Percentiles rank a stretch among this genome's conserved stretches.
Evolutionary conservation across 2,329 filamentous ascomycete genomes (phyloP).

Genomic region (Paecilomyces sp.): DNA sequence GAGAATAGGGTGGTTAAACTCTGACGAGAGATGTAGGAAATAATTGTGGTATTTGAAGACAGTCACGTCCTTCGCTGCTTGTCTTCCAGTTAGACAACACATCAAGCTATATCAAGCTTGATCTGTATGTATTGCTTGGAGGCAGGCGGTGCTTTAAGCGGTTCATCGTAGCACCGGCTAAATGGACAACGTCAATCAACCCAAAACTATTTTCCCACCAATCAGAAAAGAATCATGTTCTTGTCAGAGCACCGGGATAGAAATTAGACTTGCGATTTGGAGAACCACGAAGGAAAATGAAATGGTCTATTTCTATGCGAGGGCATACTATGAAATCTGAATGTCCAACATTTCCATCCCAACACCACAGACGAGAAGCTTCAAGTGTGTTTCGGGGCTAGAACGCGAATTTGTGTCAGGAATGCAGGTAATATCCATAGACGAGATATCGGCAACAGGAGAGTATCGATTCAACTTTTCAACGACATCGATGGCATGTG

Average conservation of each 20-base stretch:
- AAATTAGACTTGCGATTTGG: background rate
- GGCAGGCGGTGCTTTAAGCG: background rate
- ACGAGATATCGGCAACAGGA: constrained; percentile 50
- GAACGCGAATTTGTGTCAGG: constrained; percentile 4
- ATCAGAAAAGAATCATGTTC: background rate
- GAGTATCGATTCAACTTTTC: constrained; percentile 32
- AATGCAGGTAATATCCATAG: constrained; percentile 35
- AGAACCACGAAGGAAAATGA: background rate
- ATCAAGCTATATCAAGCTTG: background rate
- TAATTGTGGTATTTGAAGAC: background rate
- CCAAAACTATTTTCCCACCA: background rate
- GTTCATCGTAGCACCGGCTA: background rate
- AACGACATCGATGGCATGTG: constrained; percentile 16
- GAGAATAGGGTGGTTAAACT: background rate
- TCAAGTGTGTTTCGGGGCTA: constrained; percentile 1
- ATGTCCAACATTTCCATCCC: constrained; percentile 41
- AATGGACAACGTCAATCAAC: background rate
- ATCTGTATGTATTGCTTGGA: background rate
- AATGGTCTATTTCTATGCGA: constrained; percentile 14
- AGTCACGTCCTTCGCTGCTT: background rate
- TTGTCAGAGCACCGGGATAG: background rate
- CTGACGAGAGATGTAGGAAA: background rate
- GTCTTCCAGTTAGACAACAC: background rate
- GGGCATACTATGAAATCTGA: constrained; percentile 1
- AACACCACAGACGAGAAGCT: constrained; percentile 41